These are phyloP conservation scores for Schizosaccharomyces pombe DNA, from an alignment of 805 yeast species.

Conservation along the genomic window ASM294v3 CU329670.1:3945501-3946000, in stretches of 20 bases:
- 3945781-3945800: constrained; percentile 41
- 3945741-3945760: constrained; percentile 26
- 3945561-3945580: not conserved
- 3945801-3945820: constrained; percentile 22
- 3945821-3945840: constrained; percentile 7
- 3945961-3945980: not conserved
- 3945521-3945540: constrained; percentile 44
- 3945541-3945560: constrained; percentile 12
- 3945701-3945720: constrained; percentile 26
- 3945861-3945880: constrained; percentile 2
- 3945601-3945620: constrained; percentile 8
- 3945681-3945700: constrained; percentile 52
- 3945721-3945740: constrained; percentile 29
- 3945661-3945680: constrained; percentile 37
- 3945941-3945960: not conserved
- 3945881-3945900: not conserved
- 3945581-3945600: not conserved
- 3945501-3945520: constrained; percentile 50
- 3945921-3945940: not conserved
- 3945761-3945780: constrained; percentile 43
- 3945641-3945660: constrained; percentile 34
- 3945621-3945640: constrained; percentile 21
- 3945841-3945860: not conserved
- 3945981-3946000: not conserved
- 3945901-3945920: not conserved